A percentile compares a stretch with the other conserved stretches of the same genome.
These are phyloP conservation scores for Tylopilus felleus DNA, from an alignment of 768 basidiomycete genomes.

Conservation along the genomic window DNA sequence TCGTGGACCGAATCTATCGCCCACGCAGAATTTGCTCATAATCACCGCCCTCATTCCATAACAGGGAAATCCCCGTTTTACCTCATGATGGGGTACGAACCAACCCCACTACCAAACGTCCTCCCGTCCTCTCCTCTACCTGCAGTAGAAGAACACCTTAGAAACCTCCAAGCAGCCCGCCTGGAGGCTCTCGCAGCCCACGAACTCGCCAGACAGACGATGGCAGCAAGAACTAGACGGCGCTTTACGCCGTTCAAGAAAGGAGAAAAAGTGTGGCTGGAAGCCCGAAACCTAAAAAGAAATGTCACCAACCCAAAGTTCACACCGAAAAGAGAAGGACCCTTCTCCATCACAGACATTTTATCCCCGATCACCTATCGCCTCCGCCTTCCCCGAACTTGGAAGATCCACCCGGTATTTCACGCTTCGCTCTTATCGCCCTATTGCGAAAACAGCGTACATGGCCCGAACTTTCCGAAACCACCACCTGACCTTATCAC, in stretches of 20 bases:
- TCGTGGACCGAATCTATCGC: too few relatives aligned
- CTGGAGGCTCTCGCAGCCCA: too few relatives aligned
- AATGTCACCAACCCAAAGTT: background rate
- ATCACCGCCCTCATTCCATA: too few relatives aligned
- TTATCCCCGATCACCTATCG: background rate
- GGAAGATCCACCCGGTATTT: background rate
- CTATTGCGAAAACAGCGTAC: background rate
- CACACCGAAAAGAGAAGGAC: background rate
- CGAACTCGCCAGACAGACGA: background rate
- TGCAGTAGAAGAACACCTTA: too few relatives aligned
- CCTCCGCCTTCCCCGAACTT: background rate
- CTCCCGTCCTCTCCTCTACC: too few relatives aligned
- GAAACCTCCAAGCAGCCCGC: too few relatives aligned
- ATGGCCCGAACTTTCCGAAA: background rate
- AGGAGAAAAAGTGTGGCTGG: background rate
- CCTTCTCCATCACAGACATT: background rate
- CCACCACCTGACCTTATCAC: background rate
- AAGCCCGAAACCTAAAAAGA: background rate
- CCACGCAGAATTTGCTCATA: too few relatives aligned
- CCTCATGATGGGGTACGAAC: too few relatives aligned
- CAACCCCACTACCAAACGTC: background rate
- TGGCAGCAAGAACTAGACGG: background rate
- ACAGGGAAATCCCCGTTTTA: too few relatives aligned
- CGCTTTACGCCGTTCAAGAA: background rate
- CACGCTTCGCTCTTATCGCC: background rate